Evolutionary conservation across 1,284 basidiomycete genomes (phyloP).

Genomic region (Malassezia psittaci): DNA sequence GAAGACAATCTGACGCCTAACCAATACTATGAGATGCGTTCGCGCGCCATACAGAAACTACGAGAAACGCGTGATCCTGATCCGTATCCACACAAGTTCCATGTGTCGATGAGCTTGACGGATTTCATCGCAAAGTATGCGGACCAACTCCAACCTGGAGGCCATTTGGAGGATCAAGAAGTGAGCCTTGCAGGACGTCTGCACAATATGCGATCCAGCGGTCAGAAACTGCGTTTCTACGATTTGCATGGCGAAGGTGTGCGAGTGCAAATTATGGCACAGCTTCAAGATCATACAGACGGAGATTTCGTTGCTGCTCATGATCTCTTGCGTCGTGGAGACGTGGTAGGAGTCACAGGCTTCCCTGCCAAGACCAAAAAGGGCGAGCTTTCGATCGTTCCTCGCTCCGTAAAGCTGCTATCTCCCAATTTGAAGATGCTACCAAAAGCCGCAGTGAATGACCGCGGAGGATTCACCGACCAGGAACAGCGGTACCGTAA

Average conservation of each 20-base stretch:
- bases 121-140: slow-evolving; percentile 70
- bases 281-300: slow-evolving; percentile 59
- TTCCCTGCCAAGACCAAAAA: slow-evolving; percentile 84
- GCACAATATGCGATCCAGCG: slow-evolving; percentile 74
- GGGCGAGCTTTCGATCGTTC: slow-evolving; percentile 86
- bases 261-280: slow-evolving; percentile 92
- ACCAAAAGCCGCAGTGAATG: slow-evolving; percentile 49
- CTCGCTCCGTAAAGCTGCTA: slow-evolving; percentile 72
- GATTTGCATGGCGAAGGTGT: slow-evolving; percentile 84
- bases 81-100: slow-evolving; percentile 99
- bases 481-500: slow-evolving; percentile 95
- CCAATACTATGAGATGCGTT: slow-evolving; percentile 95
- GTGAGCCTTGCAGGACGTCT: slow-evolving; percentile 74
- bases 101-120: slow-evolving; percentile 70
- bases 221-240: slow-evolving; percentile 84
- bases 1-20: slow-evolving; percentile 42
- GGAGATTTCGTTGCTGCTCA: slow-evolving; percentile 63
- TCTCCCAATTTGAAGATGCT: slow-evolving; percentile 93
- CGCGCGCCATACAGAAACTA: slow-evolving; percentile 73
- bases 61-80: slow-evolving; percentile 69
- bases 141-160: slow-evolving; percentile 46
- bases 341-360: slow-evolving; percentile 87
- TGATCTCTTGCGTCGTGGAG: slow-evolving; percentile 82
- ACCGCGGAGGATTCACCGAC: slow-evolving; percentile 61
- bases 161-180: slow-evolving; percentile 33